Evolutionary conservation across 2,329 filamentous ascomycete genomes (phyloP).

Genomic region (Pyrenophora tritici-repentis): DNA sequence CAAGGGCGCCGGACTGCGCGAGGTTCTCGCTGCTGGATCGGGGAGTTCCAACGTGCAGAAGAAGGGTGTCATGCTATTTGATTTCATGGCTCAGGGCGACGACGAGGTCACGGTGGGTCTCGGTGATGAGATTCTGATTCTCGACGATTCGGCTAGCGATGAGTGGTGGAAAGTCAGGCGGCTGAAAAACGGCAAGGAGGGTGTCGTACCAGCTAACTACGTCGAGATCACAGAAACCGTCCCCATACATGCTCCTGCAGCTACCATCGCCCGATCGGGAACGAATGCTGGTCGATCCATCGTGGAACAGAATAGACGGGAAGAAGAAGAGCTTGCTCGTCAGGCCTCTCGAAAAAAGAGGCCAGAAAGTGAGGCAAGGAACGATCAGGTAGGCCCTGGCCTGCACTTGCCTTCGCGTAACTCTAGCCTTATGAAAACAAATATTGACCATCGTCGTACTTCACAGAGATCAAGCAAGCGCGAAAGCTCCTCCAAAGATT

Average conservation of each 20-base stretch:
- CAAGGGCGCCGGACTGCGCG: slow-evolving; percentile 79
- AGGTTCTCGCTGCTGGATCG: slow-evolving; percentile 81
- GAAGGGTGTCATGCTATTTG: slow-evolving; percentile 86
- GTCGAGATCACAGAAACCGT: slow-evolving; percentile 81
- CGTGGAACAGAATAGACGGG: slow-evolving; percentile 76
- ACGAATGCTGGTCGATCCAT: slow-evolving; percentile 66
- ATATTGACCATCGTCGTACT: slow-evolving; percentile 68
- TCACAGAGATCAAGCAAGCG: slow-evolving; percentile 74
- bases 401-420: slow-evolving; percentile 76
- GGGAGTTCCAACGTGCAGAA: slow-evolving; percentile 67
- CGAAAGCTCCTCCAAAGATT: slow-evolving; percentile 65
- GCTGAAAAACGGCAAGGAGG: slow-evolving; percentile 89
- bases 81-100: slow-evolving; percentile 94
- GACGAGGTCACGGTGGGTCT: slow-evolving; percentile 92
- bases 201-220: slow-evolving; percentile 95
- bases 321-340: slow-evolving; percentile 83
- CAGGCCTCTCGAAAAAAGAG: slow-evolving; percentile 73
- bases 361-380: slow-evolving; percentile 56
- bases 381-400: slow-evolving; percentile 76
- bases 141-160: slow-evolving; percentile 90
- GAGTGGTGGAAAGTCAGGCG: slow-evolving; percentile 98
- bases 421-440: slow-evolving; percentile 74
- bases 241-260: slow-evolving; percentile 55
- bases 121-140: slow-evolving; percentile 86
- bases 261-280: slow-evolving; percentile 56